Evolutionary conservation across 257 asterid genomes (phyloP), one percentile per base, ranked within the genome.

Genomic region (Solanum paucissectum): DNA sequence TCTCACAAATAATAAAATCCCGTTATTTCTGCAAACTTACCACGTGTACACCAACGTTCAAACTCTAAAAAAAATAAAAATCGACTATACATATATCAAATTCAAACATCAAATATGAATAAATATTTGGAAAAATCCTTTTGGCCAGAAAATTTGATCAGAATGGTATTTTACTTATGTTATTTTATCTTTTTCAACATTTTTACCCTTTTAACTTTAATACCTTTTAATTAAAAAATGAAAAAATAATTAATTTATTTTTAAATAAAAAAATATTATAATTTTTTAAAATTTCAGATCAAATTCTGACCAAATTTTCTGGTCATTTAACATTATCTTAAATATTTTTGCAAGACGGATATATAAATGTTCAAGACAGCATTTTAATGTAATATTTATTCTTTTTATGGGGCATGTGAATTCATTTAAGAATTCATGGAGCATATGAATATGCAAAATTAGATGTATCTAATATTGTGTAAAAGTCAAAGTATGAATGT

Each of bases 11-110:
- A 27, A 64, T 52, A 36, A 64, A 81, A 12, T 23, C 13, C 87
- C 86, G 40, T 89, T 62, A 66, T 40, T 88, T 79, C 14, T 75
- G 86, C 25, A 10, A 14, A 21, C 58, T 38, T 88, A 82, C 21
- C 90, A 89, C 90, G 89, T 91, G 91, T 86, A 87, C 90, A 87
- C 88, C 88, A 86, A 88, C 88, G 55, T 66, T 72, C 9, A 0
- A 52, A 52, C 16, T 34, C 20, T 14, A 14, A 69, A 46, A 55
- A 6, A 0, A 12, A 44, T 4, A 29, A 29, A 29, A 44, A 44
- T 44, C 55, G 1, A 44, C 18, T 12, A 11, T 42, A 4, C 14
- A 42, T 12, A 46, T 46, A 16, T 52, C 16, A 16, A 52, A 55
- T 72, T 40, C 5, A 40, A 7, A 40, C 2, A 25, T 77, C 1